A percentile compares a stretch with the other conserved stretches of the same genome.
Conservation (phyloP, 192 early-diverging fungal genomes). For the Spizellomyces sp. region DNA sequence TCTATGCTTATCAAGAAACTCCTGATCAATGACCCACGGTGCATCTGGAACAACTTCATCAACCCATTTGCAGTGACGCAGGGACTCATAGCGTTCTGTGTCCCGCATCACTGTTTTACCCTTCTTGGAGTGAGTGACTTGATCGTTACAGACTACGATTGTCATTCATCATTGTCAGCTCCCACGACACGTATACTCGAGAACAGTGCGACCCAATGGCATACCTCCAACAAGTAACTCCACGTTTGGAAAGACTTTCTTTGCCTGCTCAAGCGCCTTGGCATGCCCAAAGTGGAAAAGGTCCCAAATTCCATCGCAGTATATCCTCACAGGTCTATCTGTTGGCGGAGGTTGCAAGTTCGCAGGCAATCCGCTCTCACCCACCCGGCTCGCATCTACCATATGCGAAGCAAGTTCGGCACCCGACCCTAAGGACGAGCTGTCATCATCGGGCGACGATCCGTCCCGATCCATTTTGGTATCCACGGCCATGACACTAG, state of each 20-base stretch:
- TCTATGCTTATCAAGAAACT: slow-evolving; percentile 76
- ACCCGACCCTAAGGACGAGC: slow-evolving; percentile 1
- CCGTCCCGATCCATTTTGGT: no score
- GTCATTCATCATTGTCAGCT: background rate
- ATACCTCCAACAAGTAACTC: slow-evolving; percentile 73
- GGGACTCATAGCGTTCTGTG: slow-evolving; percentile 86
- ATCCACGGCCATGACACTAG: background rate
- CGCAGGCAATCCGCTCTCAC: slow-evolving; percentile 14
- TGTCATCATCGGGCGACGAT: background rate
- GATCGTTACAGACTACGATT: slow-evolving; percentile 36
- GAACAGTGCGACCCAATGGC: background rate
- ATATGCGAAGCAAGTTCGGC: slow-evolving; percentile 18
- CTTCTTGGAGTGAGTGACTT: slow-evolving; percentile 36
- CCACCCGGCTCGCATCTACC: slow-evolving; percentile 11
- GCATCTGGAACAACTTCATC: slow-evolving; percentile 88
- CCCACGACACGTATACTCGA: background rate
- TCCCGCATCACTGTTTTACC: slow-evolving; percentile 93
- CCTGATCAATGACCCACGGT: slow-evolving; percentile 78
- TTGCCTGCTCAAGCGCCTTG: slow-evolving; percentile 80
- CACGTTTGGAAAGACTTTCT: slow-evolving; percentile 75
- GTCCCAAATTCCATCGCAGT: slow-evolving; percentile 88
- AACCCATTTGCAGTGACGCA: slow-evolving; percentile 92
- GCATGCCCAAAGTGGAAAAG: slow-evolving; percentile 84
- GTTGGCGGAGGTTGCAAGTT: slow-evolving; percentile 29
- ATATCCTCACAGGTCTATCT: slow-evolving; percentile 64